phyloP scores from a whole-genome alignment of 495 filamentous ascomycete genomes.

The Letharia columbiana region DNA sequence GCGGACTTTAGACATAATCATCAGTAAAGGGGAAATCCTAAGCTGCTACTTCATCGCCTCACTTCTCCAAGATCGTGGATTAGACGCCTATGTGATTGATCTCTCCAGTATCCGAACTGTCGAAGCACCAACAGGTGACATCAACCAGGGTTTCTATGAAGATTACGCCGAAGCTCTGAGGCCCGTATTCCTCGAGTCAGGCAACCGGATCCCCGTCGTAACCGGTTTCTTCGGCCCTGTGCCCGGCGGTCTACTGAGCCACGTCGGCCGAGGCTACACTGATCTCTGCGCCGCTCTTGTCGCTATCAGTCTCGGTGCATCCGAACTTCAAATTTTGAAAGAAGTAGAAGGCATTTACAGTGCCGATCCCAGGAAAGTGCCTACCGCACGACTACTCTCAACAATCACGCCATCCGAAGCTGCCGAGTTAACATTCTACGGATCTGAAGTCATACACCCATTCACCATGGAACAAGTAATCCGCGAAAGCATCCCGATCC shows the following conservation, averaged over 20 bases:
- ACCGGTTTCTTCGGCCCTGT: constrained; percentile 82
- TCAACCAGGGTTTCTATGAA: constrained; percentile 74
- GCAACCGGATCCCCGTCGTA: constrained; percentile 61
- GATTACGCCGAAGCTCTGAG: constrained; percentile 54
- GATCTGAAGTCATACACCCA: constrained; percentile 91
- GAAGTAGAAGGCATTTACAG: constrained; percentile 91
- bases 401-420: constrained; percentile 80
- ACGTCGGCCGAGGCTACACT: constrained; percentile 78
- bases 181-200: constrained; percentile 59
- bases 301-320: constrained; percentile 55
- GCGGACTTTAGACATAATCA: constrained; percentile 76
- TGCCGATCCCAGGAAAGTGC: constrained; percentile 82
- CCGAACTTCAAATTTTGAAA: constrained; percentile 84
- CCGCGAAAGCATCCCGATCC: constrained; percentile 78
- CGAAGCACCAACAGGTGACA: constrained; percentile 44
- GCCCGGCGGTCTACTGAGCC: constrained; percentile 65
- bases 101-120: constrained; percentile 64
- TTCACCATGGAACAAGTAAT: constrained; percentile 99
- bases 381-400: constrained; percentile 64
- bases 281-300: constrained; percentile 78
- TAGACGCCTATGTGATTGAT: constrained; percentile 80
- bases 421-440: constrained; percentile 84
- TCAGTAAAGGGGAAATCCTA: constrained; percentile 86
- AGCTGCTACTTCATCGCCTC: constrained; percentile 81
- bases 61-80: constrained; percentile 62